A percentile compares a stretch with the other conserved stretches of the same genome.
Evolutionary conservation across 2,329 filamentous ascomycete genomes (phyloP).

Genomic region (Erysiphe pisi): DNA sequence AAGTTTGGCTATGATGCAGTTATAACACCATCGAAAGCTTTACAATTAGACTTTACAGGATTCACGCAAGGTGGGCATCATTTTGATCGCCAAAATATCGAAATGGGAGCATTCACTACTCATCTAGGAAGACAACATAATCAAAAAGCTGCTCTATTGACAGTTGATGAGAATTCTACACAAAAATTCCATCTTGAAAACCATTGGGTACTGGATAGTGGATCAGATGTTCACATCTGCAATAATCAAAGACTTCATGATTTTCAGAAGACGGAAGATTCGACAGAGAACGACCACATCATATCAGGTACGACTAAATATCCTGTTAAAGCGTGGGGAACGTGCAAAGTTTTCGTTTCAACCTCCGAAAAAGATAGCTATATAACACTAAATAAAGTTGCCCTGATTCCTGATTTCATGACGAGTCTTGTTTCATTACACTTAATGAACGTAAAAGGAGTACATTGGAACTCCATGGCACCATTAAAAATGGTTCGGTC

Average conservation of each 20-base stretch:
- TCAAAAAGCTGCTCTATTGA: not conserved
- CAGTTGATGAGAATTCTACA: not conserved
- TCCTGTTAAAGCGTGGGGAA: not conserved
- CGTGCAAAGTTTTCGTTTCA: not conserved
- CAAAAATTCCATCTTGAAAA: not conserved
- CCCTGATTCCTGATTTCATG: not conserved
- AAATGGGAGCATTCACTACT: not conserved
- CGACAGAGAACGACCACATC: not conserved
- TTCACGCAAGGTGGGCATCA: not conserved
- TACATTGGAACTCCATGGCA: conserved; percentile 3
- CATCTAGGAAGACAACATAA: not conserved
- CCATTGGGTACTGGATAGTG: conserved; percentile 1
- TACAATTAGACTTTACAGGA: not conserved
- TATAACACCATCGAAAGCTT: not conserved
- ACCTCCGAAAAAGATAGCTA: not conserved
- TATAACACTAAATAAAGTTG: conserved; percentile 1
- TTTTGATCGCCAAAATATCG: not conserved
- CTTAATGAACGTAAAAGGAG: not conserved
- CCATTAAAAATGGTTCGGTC: not conserved
- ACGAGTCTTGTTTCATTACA: not conserved
- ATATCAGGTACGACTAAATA: conserved; percentile 5
- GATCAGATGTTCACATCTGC: not conserved
- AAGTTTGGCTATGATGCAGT: not conserved
- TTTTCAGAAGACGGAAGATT: not conserved
- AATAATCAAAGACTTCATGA: not conserved